Percentiles rank a stretch among this genome's conserved stretches.
These are phyloP conservation scores for Sugiyamaella castrensis DNA, from an alignment of 1,139 yeast species.

Conservation along the genomic window DNA sequence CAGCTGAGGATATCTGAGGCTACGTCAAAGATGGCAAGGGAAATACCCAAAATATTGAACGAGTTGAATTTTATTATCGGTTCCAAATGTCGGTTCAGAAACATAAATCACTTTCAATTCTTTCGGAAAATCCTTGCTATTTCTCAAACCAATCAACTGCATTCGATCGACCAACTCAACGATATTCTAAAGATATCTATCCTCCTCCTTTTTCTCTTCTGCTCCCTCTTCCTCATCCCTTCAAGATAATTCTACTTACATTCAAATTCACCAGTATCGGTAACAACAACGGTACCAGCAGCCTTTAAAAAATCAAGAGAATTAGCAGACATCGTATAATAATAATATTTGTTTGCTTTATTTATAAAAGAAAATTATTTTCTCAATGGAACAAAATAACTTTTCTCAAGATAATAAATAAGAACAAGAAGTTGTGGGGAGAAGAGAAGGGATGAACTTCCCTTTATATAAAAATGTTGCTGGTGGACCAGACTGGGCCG, in stretches of 20 bases:
- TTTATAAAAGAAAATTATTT: neutral
- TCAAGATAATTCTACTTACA: conserved; percentile 37
- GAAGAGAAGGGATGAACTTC: neutral
- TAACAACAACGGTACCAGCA: conserved; percentile 92
- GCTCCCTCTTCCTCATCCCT: too few species aligned
- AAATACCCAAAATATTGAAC: too few species aligned
- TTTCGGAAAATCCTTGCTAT: too few species aligned
- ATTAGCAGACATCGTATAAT: conserved; percentile 48
- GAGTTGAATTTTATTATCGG: too few species aligned
- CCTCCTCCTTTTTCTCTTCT: too few species aligned
- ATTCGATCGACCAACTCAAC: too few species aligned
- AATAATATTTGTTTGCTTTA: neutral
- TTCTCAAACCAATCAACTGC: too few species aligned
- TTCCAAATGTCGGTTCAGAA: too few species aligned
- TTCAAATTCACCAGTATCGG: conserved; percentile 99
- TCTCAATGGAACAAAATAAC: neutral
- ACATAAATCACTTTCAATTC: too few species aligned
- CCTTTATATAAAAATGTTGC: conserved; percentile 7
- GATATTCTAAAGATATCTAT: too few species aligned
- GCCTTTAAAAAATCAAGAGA: conserved; percentile 93
- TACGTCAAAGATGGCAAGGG: too few species aligned
- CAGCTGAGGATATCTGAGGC: too few species aligned
- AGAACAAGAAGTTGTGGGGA: neutral
- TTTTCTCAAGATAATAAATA: neutral
- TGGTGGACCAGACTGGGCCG: neutral